A percentile compares a stretch with the other conserved stretches of the same genome.
phyloP scores from a whole-genome alignment of 148 eudicot species.

The Fagopyrum tataricum region DNA sequence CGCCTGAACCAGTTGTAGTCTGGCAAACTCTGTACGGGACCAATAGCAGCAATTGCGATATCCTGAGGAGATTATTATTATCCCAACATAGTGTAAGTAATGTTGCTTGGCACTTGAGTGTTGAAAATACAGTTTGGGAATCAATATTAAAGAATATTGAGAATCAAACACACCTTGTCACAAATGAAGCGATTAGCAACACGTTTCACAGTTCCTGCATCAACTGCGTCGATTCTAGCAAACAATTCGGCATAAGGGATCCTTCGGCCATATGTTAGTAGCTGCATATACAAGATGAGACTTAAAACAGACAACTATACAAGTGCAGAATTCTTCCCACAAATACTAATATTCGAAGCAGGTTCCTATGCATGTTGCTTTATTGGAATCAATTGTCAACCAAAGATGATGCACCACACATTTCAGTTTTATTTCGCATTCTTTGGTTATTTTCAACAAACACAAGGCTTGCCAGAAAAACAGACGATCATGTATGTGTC shows the following conservation, averaged over 20 bases:
- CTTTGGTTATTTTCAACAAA: no score
- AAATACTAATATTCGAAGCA: no score
- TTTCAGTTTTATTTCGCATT: no score
- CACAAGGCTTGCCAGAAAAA: no score
- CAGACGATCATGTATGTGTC: no score
- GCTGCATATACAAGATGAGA: conserved; percentile 33
- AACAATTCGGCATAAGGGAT: conserved; percentile 75
- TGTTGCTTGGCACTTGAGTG: not conserved
- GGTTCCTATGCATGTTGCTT: no score
- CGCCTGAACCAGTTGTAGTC: conserved; percentile 99
- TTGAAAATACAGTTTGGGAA: no score
- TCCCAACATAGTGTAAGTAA: not conserved
- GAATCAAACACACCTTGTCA: conserved; percentile 42
- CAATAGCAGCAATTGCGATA: conserved; percentile 68
- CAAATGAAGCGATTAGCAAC: conserved; percentile 80
- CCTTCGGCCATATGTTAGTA: conserved; percentile 90
- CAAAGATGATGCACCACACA: no score
- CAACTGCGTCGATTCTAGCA: conserved; percentile 90
- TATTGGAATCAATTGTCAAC: no score
- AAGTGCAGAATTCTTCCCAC: no score
- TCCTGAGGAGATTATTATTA: conserved; percentile 37
- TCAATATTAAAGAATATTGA: no score
- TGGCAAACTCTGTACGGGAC: conserved; percentile 68
- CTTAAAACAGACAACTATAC: no score
- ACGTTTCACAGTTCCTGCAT: conserved; percentile 76